These are phyloP conservation scores for Wickerhamiella galacta DNA, from an alignment of 805 yeast species.

Conservation along the genomic window DNA sequence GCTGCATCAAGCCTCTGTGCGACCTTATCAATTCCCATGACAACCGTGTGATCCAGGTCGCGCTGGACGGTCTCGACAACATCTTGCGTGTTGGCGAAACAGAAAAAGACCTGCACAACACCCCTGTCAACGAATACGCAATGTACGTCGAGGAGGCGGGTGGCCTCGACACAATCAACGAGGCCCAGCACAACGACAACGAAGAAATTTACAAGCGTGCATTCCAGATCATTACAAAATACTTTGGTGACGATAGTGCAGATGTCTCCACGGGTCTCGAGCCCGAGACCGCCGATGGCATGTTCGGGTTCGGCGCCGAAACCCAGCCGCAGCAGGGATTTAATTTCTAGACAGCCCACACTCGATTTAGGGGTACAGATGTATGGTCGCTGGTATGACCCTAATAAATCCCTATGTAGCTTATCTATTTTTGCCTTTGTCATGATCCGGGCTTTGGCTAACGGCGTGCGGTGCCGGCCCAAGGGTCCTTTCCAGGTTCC, in stretches of 20 bases:
- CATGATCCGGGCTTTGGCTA: too few relatives aligned
- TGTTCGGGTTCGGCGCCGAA: constrained; percentile 60
- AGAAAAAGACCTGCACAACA: constrained; percentile 63
- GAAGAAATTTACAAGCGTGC: constrained; percentile 88
- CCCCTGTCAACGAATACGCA: constrained; percentile 69
- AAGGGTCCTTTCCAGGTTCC: too few relatives aligned
- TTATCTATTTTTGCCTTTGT: too few relatives aligned
- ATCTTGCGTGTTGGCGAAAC: constrained; percentile 87
- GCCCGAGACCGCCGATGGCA: constrained; percentile 64
- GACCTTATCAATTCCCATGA: constrained; percentile 81
- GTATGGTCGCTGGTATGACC: too few relatives aligned
- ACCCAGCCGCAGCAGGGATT: constrained; percentile 7
- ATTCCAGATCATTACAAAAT: constrained; percentile 73
- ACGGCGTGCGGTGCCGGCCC: too few relatives aligned
- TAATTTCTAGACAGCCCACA: constrained; percentile 2
- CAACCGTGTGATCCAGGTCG: constrained; percentile 80
- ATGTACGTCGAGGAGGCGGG: constrained; percentile 93
- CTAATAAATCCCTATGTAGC: too few relatives aligned
- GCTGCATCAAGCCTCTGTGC: constrained; percentile 93
- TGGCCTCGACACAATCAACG: constrained; percentile 90
- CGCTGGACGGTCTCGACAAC: constrained; percentile 88
- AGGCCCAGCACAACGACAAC: constrained; percentile 81
- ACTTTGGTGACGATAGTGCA: constrained; percentile 54
- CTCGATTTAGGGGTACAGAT: too few relatives aligned
- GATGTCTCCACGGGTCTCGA: constrained; percentile 54